These are phyloP conservation scores for Neonectria ditissima DNA, from an alignment of 2,329 filamentous ascomycete genomes.

Conservation along the genomic window DNA sequence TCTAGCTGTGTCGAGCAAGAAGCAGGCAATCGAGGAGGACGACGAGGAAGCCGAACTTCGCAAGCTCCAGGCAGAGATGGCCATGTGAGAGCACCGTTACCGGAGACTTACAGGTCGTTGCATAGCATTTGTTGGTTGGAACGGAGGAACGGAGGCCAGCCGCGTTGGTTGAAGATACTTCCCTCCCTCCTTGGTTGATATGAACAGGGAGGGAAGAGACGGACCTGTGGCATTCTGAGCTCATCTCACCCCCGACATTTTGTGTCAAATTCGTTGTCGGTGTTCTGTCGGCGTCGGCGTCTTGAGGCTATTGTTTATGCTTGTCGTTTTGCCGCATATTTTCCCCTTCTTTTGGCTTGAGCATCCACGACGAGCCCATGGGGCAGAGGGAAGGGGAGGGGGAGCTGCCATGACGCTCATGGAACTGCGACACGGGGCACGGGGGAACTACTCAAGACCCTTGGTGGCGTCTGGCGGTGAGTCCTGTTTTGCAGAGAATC, in stretches of 20 bases:
- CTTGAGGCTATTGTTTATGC: constrained; percentile 41
- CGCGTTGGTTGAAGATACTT: constrained; percentile 10
- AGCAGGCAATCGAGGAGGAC: constrained; percentile 75
- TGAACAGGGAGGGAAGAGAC: constrained; percentile 33
- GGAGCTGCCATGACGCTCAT: constrained; percentile 15
- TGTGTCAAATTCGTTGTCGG: constrained; percentile 39
- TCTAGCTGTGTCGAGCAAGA: constrained; percentile 50
- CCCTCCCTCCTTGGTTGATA: constrained; percentile 22
- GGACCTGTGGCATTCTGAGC: constrained; percentile 27
- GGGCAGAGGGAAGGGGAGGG: constrained; percentile 9
- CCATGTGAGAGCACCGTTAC: constrained; percentile 71
- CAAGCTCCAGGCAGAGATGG: constrained; percentile 97
- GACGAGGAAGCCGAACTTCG: constrained; percentile 96
- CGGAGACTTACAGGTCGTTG: constrained; percentile 34
- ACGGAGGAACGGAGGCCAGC: constrained; percentile 20
- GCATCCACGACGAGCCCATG: constrained; percentile 23
- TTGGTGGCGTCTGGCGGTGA: constrained; percentile 24
- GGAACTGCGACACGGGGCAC: constrained; percentile 20
- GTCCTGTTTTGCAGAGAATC: constrained; percentile 38
- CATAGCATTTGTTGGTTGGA: constrained; percentile 42
- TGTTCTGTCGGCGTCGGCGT: constrained; percentile 51
- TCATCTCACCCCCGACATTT: constrained; percentile 34
- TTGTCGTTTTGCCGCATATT: constrained; percentile 38
- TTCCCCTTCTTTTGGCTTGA: constrained; percentile 32
- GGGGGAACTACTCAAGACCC: constrained; percentile 13